These are phyloP conservation scores for Paraconiothyrium brasiliense DNA, from an alignment of 2,329 filamentous ascomycete species.

Conservation along the genomic window DNA sequence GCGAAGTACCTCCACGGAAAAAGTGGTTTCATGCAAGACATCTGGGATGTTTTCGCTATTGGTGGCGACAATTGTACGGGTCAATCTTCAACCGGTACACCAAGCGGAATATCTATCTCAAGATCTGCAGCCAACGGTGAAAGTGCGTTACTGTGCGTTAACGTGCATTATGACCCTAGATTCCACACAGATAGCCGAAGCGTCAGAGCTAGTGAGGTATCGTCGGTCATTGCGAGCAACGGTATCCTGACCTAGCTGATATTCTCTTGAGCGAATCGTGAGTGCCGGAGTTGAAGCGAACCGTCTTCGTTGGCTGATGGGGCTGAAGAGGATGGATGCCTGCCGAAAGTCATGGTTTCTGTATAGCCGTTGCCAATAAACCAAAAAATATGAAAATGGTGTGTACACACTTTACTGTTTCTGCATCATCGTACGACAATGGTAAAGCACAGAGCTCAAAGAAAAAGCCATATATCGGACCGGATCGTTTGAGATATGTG, in stretches of 20 bases:
- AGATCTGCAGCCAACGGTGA: conserved; percentile 1
- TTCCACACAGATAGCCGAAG: conserved; percentile 14
- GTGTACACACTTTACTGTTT: not conserved
- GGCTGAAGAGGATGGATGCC: not conserved
- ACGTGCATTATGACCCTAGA: not conserved
- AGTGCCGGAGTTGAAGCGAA: not conserved
- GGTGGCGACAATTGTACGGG: not conserved
- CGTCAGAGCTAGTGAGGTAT: not conserved
- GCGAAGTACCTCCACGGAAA: not conserved
- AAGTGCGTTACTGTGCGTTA: not conserved
- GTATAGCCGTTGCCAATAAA: conserved; percentile 1
- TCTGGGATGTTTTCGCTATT: not conserved
- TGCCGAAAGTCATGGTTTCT: not conserved
- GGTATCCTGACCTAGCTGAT: not conserved
- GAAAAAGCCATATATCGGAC: not conserved
- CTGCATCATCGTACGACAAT: not conserved
- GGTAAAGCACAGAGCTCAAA: not conserved
- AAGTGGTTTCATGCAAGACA: conserved; percentile 5
- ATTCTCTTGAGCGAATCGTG: not conserved
- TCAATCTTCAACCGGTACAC: not conserved
- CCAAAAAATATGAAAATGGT: not conserved
- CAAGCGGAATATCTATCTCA: not conserved
- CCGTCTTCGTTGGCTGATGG: not conserved
- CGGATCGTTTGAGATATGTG: not conserved
- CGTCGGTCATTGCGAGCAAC: not conserved